These are phyloP conservation scores for Apophysomyces ossiformis DNA, from an alignment of 371 early-diverging fungal genomes.

Conservation along the genomic window DNA sequence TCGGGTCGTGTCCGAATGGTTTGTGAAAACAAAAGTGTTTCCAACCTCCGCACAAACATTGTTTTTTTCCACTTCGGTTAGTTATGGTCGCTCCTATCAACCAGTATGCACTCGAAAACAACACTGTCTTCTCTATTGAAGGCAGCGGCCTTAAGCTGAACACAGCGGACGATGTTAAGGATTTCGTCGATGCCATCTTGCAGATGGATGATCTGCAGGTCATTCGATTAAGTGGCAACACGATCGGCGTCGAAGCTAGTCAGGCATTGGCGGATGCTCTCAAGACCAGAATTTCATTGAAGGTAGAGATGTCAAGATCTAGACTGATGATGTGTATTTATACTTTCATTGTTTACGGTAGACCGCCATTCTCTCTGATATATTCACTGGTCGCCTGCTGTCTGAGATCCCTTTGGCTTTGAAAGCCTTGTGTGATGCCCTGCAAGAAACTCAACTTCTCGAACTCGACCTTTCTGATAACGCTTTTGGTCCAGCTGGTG, in stretches of 20 bases:
- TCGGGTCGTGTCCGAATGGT: too few relatives aligned
- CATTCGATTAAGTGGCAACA: constrained; percentile 90
- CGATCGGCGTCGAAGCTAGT: constrained; percentile 93
- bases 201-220: constrained; percentile 69
- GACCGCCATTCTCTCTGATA: constrained; percentile 79
- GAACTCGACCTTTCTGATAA: constrained; percentile 95
- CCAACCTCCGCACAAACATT: background rate
- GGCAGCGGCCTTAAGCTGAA: constrained; percentile 82
- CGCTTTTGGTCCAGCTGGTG: constrained; percentile 97
- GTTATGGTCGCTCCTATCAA: constrained; percentile 45
- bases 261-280: constrained; percentile 81
- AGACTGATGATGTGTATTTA: background rate
- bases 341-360: constrained; percentile 8
- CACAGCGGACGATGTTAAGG: constrained; percentile 81
- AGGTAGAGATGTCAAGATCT: constrained; percentile 58
- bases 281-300: constrained; percentile 66
- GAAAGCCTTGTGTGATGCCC: constrained; percentile 83
- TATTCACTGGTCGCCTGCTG: constrained; percentile 92
- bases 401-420: constrained; percentile 89
- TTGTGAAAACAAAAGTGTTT: too few relatives aligned
- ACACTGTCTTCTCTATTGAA: constrained; percentile 64
- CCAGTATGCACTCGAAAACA: constrained; percentile 44
- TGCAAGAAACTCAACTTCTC: constrained; percentile 74
- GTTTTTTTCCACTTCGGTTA: constrained; percentile 2
- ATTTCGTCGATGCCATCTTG: constrained; percentile 72